phyloP scores from a whole-genome alignment of 2,329 filamentous ascomycete genomes.

The Coniochaeta ligniaria region DNA sequence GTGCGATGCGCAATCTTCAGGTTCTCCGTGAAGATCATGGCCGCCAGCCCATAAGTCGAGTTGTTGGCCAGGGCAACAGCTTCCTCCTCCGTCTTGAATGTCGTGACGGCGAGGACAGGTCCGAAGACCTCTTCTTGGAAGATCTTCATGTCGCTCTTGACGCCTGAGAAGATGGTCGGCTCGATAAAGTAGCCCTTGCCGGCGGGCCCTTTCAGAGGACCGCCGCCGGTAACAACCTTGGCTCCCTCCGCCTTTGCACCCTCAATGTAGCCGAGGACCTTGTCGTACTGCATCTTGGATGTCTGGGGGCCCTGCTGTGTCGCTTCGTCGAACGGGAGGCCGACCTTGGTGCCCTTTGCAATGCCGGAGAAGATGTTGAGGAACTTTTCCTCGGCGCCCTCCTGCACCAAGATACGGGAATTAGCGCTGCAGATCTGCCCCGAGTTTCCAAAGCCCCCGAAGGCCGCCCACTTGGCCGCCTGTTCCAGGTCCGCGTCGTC shows the following conservation, averaged over 20 bases:
- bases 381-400: constrained; percentile 20
- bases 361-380: background rate
- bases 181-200: constrained; percentile 14
- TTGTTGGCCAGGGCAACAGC: constrained; percentile 42
- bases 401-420: constrained; percentile 33
- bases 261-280: background rate
- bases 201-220: too few species aligned
- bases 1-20: background rate
- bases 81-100: constrained; percentile 44
- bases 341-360: background rate
- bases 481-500: constrained; percentile 49
- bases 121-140: constrained; percentile 46
- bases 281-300: background rate
- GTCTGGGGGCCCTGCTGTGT: background rate
- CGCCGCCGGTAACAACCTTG: constrained; percentile 9
- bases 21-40: constrained; percentile 38
- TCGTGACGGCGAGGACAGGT: constrained; percentile 41
- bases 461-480: constrained; percentile 11
- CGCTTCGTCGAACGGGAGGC: background rate
- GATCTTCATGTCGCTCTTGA: constrained; percentile 28
- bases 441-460: constrained; percentile 21
- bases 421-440: constrained; percentile 41
- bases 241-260: constrained; percentile 10
- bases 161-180: constrained; percentile 3
- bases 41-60: constrained; percentile 43